phyloP scores from a whole-genome alignment of 1,139 yeast species.

The Geotrichum reessii region DNA sequence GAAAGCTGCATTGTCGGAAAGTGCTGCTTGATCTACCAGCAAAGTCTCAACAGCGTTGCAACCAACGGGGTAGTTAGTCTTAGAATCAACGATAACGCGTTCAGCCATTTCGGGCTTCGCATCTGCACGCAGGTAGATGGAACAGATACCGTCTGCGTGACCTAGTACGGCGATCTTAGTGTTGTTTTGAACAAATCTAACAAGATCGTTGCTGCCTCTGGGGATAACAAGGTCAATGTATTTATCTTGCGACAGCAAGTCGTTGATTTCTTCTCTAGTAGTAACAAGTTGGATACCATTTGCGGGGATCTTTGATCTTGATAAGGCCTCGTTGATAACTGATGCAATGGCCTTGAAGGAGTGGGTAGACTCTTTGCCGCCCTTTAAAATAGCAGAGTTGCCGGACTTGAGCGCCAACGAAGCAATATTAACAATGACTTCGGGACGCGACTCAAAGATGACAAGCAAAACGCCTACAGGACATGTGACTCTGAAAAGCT shows the following conservation, averaged over 20 bases:
- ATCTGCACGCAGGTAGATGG: slow-evolving; percentile 70
- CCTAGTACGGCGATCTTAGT: slow-evolving; percentile 97
- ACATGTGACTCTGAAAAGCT: slow-evolving; percentile 74
- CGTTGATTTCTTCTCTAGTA: slow-evolving; percentile 85
- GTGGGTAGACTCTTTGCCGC: slow-evolving; percentile 87
- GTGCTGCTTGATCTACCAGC: slow-evolving; percentile 56
- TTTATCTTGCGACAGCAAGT: slow-evolving; percentile 73
- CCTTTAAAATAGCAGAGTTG: slow-evolving; percentile 85
- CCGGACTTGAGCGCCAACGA: slow-evolving; percentile 95
- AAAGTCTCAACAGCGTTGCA: slow-evolving; percentile 94
- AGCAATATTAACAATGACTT: slow-evolving; percentile 95
- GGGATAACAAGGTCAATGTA: slow-evolving; percentile 95
- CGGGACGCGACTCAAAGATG: slow-evolving; percentile 95
- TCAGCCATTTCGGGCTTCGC: slow-evolving; percentile 75
- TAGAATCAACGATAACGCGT: slow-evolving; percentile 72
- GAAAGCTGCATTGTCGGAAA: slow-evolving; percentile 36
- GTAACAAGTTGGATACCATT: slow-evolving; percentile 81
- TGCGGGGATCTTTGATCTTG: slow-evolving; percentile 56
- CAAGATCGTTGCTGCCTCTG: slow-evolving; percentile 90
- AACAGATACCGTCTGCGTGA: slow-evolving; percentile 97
- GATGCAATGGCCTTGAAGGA: slow-evolving; percentile 80
- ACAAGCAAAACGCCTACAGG: slow-evolving; percentile 93
- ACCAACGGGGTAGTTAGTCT: slow-evolving; percentile 96
- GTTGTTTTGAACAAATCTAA: slow-evolving; percentile 71
- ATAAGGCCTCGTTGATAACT: slow-evolving; percentile 58